Percentiles rank a stretch among this genome's conserved stretches.
Evolutionary conservation across 257 asterid genomes (phyloP).

Genomic region (Orobanche coerulescens): DNA sequence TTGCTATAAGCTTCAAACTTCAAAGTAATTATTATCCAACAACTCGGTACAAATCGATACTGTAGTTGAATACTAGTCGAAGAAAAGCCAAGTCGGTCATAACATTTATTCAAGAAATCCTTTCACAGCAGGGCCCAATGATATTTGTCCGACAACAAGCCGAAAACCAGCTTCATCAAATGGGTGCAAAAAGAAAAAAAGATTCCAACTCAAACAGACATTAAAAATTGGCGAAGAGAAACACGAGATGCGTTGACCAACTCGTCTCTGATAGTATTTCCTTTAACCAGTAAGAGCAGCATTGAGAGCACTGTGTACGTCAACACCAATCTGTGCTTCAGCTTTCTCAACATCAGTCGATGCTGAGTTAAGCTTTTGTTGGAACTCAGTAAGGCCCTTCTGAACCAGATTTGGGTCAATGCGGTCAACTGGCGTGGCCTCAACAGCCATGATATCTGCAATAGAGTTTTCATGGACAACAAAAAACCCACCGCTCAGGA

Average conservation of each 20-base stretch:
- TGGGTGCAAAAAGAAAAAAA: slow-evolving; percentile 15
- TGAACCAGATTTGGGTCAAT: slow-evolving; percentile 59
- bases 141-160: slow-evolving; percentile 15
- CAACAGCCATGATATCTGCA: slow-evolving; percentile 66
- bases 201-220: slow-evolving; percentile 15
- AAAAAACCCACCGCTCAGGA: slow-evolving; percentile 73
- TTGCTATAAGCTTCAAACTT: not conserved
- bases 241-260: not conserved
- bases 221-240: not conserved
- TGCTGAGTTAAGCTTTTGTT: slow-evolving; percentile 66
- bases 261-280: not conserved
- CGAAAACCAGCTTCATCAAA: slow-evolving; percentile 24
- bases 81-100: slow-evolving; percentile 14
- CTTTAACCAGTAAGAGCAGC: slow-evolving; percentile 66
- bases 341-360: slow-evolving; percentile 78
- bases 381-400: slow-evolving; percentile 61
- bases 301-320: slow-evolving; percentile 80
- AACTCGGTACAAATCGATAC: not conserved
- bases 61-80: not conserved
- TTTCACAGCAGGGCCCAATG: slow-evolving; percentile 9
- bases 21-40: not conserved
- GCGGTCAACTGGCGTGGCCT: slow-evolving; percentile 65
- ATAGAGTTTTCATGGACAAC: slow-evolving; percentile 68
- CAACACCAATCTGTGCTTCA: slow-evolving; percentile 79
- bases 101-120: slow-evolving; percentile 33